phyloP scores from a whole-genome alignment of 108 stramenopile genomes.

The Skeletonema menzelii region DNA sequence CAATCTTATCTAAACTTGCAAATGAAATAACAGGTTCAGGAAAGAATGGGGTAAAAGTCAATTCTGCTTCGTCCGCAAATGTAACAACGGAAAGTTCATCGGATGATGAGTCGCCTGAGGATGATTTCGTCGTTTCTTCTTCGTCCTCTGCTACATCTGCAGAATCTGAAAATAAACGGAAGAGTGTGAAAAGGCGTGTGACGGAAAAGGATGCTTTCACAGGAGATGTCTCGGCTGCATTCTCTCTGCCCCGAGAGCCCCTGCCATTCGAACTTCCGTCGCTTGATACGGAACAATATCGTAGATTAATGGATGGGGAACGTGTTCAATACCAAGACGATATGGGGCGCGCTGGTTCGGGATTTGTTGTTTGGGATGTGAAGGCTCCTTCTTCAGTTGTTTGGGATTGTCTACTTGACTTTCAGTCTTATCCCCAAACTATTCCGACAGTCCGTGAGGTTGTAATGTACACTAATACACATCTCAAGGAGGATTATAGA shows the following conservation, averaged over 20 bases:
- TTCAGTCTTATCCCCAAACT: conserved; percentile 78
- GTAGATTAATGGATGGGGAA: conserved; percentile 55
- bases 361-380: conserved; percentile 85
- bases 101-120: conserved; percentile 24
- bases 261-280: conserved; percentile 75
- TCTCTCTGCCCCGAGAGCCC: conserved; percentile 40
- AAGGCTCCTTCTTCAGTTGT: conserved; percentile 76
- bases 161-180: background rate
- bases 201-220: conserved; percentile 53
- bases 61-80: background rate
- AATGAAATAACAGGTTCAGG: background rate
- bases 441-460: conserved; percentile 84
- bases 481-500: conserved; percentile 63
- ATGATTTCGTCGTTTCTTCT: conserved; percentile 9
- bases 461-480: conserved; percentile 77
- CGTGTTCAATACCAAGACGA: conserved; percentile 80
- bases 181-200: conserved; percentile 10
- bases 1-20: conserved; percentile 11
- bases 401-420: conserved; percentile 89
- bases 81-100: background rate
- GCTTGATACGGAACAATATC: conserved; percentile 54
- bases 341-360: conserved; percentile 87
- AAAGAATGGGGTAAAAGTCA: conserved; percentile 10
- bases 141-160: background rate
- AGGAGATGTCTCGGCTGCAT: conserved; percentile 55